Evolutionary conservation across 495 filamentous ascomycete genomes (phyloP).

Genomic region (Ascodesmis nigricans): DNA sequence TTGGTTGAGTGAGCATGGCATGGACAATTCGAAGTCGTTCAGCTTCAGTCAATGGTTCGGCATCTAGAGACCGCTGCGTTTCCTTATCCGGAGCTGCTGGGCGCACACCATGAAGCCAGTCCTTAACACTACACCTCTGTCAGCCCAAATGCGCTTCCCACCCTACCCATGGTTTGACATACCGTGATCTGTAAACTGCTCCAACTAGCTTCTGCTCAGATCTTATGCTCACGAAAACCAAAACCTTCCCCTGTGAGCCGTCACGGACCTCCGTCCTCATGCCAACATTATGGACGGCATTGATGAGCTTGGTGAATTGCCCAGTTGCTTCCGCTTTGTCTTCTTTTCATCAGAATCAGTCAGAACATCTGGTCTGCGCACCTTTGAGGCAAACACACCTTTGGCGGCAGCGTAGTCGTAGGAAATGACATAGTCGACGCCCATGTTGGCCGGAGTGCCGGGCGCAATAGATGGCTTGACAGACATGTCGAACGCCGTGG

Average conservation of each 20-base stretch:
- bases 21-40: constrained; percentile 72
- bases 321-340: constrained; percentile 44
- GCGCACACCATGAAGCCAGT: constrained; percentile 87
- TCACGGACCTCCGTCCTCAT: constrained; percentile 67
- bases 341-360: constrained; percentile 18
- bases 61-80: constrained; percentile 35
- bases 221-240: constrained; percentile 64
- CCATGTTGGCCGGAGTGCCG: constrained; percentile 35
- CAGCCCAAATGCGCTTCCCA: not conserved
- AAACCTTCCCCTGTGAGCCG: constrained; percentile 50
- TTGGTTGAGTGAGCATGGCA: constrained; percentile 63
- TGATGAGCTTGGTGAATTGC: constrained; percentile 53
- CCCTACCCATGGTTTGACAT: constrained; percentile 9
- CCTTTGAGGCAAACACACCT: not conserved
- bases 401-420: constrained; percentile 36
- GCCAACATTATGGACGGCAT: constrained; percentile 47
- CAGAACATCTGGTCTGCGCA: not conserved
- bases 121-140: constrained; percentile 43
- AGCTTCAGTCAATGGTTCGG: constrained; percentile 59
- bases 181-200: constrained; percentile 50
- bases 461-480: too few species aligned
- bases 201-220: constrained; percentile 38
- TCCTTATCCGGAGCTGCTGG: constrained; percentile 56
- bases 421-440: constrained; percentile 83
- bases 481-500: too few species aligned